These are phyloP conservation scores for Emiliania huxleyi DNA, from an alignment of 78 protist genomes.

Conservation along the genomic window DNA sequence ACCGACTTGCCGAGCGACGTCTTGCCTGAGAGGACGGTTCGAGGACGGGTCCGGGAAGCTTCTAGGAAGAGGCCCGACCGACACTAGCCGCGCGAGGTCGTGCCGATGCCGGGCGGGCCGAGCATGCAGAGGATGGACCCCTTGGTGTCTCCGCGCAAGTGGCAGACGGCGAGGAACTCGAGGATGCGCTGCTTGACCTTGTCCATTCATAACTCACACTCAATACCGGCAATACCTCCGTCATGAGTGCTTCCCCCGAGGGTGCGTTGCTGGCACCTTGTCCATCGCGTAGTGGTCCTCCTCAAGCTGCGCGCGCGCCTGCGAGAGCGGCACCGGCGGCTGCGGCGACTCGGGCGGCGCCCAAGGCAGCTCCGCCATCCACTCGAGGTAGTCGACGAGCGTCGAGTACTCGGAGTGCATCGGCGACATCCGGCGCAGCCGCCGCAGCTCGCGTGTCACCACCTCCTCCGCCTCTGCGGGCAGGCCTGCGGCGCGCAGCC, in stretches of 20 bases:
- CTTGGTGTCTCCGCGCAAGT: neutral
- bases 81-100: no score
- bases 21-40: no score
- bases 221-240: no score
- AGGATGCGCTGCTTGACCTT: conserved; percentile 86
- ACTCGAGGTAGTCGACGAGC: conserved; percentile 76
- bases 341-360: neutral
- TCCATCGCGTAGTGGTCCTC: neutral
- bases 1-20: conserved; percentile 84
- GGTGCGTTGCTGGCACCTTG: no score
- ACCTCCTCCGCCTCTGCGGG: neutral
- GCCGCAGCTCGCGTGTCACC: neutral
- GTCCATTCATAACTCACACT: no score
- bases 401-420: neutral
- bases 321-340: neutral
- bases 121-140: conserved; percentile 74
- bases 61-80: no score
- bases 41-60: no score
- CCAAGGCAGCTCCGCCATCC: conserved; percentile 87
- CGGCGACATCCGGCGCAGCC: neutral
- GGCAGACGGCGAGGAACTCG: conserved; percentile 85
- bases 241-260: no score
- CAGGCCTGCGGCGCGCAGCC: neutral
- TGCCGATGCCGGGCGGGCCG: conserved; percentile 78
- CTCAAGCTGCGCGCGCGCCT: neutral